phyloP scores from a whole-genome alignment of 164 flowering plant genomes.

The Santalum album region DNA sequence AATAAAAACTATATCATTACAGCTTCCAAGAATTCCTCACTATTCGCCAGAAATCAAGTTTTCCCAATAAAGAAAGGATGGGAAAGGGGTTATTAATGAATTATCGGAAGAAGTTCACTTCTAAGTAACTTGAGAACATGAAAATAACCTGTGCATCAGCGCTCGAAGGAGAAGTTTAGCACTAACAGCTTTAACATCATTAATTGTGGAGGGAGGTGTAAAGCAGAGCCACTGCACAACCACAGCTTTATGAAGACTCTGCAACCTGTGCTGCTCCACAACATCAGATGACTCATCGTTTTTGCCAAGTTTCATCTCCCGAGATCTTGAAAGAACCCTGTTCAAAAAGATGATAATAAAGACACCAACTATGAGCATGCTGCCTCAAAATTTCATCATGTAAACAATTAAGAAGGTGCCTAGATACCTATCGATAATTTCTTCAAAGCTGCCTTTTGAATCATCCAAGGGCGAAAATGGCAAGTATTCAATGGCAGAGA shows the following conservation, averaged over 20 bases:
- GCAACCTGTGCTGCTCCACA: constrained; percentile 80
- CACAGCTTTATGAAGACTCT: constrained; percentile 83
- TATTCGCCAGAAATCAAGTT: too few species aligned
- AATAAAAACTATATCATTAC: too few species aligned
- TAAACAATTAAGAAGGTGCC: not conserved
- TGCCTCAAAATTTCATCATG: not conserved
- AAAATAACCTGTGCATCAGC: constrained; percentile 67
- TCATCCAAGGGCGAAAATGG: constrained; percentile 77
- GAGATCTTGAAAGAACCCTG: constrained; percentile 87
- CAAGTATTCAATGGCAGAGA: constrained; percentile 79
- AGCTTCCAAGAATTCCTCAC: too few species aligned
- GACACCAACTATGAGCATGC: not conserved
- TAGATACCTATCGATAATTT: constrained; percentile 80
- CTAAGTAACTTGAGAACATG: not conserved
- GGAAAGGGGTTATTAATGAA: not conserved
- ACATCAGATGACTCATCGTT: constrained; percentile 55
- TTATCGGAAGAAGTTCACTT: not conserved
- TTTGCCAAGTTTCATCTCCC: constrained; percentile 55
- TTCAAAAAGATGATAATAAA: constrained; percentile 6
- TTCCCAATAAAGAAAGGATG: too few species aligned
- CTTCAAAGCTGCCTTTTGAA: constrained; percentile 80
- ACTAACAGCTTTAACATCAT: constrained; percentile 43
- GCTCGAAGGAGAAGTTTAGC: constrained; percentile 71
- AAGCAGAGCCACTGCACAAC: constrained; percentile 98
- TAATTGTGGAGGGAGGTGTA: constrained; percentile 83